Percentiles rank a stretch among this genome's conserved stretches.
Conservation (phyloP, 495 filamentous ascomycete species). For the Tuber aestivum region DNA sequence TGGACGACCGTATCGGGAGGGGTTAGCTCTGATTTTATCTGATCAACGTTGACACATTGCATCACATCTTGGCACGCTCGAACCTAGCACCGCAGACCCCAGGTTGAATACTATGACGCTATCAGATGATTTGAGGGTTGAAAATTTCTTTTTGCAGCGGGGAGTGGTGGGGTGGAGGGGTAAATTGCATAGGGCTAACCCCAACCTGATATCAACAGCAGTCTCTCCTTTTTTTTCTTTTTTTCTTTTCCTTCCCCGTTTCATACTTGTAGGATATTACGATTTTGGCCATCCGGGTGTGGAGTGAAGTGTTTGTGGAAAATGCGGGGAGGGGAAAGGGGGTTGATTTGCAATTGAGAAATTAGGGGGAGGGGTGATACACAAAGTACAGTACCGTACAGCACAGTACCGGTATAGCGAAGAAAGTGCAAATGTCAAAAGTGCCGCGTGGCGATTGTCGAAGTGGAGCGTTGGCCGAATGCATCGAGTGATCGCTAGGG, state of each 20-base stretch:
- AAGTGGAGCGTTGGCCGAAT: not conserved
- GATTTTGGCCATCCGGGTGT: not conserved
- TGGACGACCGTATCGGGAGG: not conserved
- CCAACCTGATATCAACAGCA: not conserved
- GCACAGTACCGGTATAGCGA: not conserved
- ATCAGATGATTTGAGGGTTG: not conserved
- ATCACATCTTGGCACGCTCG: not conserved
- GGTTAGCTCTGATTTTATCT: not conserved
- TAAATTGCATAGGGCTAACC: slow-evolving; percentile 2
- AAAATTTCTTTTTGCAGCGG: not conserved
- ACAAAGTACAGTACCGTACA: no score
- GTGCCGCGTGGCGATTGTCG: not conserved
- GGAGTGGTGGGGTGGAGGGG: not conserved
- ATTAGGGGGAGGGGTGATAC: not conserved
- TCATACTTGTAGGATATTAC: not conserved
- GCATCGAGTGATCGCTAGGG: not conserved
- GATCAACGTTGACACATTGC: not conserved
- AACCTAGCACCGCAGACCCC: not conserved
- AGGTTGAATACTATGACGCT: not conserved
- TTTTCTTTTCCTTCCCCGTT: not conserved
- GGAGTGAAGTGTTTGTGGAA: not conserved
- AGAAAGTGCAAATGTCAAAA: not conserved
- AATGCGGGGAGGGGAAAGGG: not conserved
- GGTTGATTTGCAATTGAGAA: not conserved
- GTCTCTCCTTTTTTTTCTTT: not conserved